Evolutionary conservation across 176 grass and related monocot species (phyloP).

Genomic region (Urochloa ruziziensis): DNA sequence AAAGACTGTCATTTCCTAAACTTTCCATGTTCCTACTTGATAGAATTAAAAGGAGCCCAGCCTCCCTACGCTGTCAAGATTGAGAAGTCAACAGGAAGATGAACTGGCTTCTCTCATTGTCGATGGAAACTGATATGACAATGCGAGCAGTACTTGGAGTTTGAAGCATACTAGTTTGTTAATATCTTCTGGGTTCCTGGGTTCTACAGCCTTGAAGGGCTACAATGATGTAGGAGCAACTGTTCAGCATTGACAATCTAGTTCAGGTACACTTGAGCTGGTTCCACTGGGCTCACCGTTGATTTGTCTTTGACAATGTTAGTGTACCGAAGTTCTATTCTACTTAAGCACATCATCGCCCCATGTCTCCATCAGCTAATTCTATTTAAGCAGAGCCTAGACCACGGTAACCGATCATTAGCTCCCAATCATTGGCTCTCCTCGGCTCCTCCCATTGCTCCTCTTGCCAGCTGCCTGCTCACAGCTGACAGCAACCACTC

Average conservation of each 20-base stretch:
- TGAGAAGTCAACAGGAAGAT: slow-evolving; percentile 68
- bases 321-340: no score
- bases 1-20: slow-evolving; percentile 13
- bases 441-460: not conserved
- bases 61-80: slow-evolving; percentile 53
- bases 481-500: not conserved
- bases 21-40: slow-evolving; percentile 74
- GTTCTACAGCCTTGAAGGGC: not conserved
- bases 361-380: not conserved
- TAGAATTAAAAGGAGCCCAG: slow-evolving; percentile 56
- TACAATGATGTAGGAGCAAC: slow-evolving; percentile 19
- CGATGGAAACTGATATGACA: slow-evolving; percentile 39
- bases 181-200: not conserved
- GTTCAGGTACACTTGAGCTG: not conserved
- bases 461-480: not conserved
- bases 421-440: slow-evolving; percentile 12
- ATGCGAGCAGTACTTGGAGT: not conserved
- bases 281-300: no score
- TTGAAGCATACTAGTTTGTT: not conserved
- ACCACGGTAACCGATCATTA: not conserved
- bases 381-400: slow-evolving; percentile 1
- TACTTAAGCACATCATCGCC: not conserved
- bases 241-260: slow-evolving; percentile 26
- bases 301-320: no score
- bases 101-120: slow-evolving; percentile 74